A percentile compares a stretch with the other conserved stretches of the same genome.
phyloP scores from a whole-genome alignment of 768 basidiomycete genomes.

The Tylopilus sp. region DNA sequence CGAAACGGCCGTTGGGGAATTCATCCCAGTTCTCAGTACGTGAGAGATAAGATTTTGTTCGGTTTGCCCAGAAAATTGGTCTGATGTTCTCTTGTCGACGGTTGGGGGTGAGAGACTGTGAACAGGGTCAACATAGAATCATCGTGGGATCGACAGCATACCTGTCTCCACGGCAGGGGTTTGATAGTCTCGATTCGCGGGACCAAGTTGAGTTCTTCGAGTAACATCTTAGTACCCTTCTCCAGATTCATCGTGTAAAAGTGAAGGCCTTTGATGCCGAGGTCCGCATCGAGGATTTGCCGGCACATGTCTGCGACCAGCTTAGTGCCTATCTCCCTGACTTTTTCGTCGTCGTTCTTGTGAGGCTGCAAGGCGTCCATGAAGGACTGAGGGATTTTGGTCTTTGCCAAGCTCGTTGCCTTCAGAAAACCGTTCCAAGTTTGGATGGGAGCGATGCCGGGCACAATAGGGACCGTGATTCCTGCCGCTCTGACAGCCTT shows the following conservation, averaged over 20 bases:
- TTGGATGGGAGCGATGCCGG: slow-evolving; percentile 93
- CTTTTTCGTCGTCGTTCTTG: slow-evolving; percentile 91
- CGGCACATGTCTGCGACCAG: slow-evolving; percentile 94
- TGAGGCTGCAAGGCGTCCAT: slow-evolving; percentile 78
- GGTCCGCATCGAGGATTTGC: slow-evolving; percentile 70
- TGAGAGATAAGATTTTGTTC: slow-evolving; percentile 90
- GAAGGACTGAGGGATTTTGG: slow-evolving; percentile 70
- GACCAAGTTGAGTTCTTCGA: slow-evolving; percentile 88
- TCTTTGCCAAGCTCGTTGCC: slow-evolving; percentile 76
- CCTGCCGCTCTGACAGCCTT: slow-evolving; percentile 77
- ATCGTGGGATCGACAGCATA: slow-evolving; percentile 30
- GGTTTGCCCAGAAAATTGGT: slow-evolving; percentile 99
- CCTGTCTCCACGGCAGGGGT: slow-evolving; percentile 96
- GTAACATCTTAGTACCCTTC: slow-evolving; percentile 90
- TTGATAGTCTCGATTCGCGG: slow-evolving; percentile 88
- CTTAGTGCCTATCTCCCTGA: slow-evolving; percentile 88
- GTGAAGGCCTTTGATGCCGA: slow-evolving; percentile 87
- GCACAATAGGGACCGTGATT: slow-evolving; percentile 86
- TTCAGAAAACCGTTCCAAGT: slow-evolving; percentile 94
- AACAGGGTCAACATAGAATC: slow-evolving; percentile 5
- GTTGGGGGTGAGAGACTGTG: slow-evolving; percentile 85
- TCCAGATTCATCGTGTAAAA: slow-evolving; percentile 99
- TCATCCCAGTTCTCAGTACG: slow-evolving; percentile 99
- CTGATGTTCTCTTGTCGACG: slow-evolving; percentile 90
- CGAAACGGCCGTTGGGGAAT: slow-evolving; percentile 98